phyloP scores from a whole-genome alignment of 352 stramenopile species.

The Paralagenidium karlingii region DNA sequence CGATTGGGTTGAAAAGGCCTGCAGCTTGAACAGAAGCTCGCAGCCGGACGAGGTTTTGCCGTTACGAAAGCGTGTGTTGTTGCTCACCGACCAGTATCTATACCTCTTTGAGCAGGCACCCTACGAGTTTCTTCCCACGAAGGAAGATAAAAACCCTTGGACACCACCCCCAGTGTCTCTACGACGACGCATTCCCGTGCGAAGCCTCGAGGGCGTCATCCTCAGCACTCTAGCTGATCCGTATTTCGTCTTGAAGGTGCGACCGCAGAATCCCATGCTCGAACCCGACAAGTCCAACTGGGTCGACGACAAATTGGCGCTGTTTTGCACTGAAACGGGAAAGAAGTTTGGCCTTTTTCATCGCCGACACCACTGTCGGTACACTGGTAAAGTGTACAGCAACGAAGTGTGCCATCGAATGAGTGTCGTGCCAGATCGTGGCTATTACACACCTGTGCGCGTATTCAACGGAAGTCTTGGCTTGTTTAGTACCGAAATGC shows the following conservation, averaged over 20 bases:
- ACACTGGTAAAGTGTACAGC: constrained; percentile 79
- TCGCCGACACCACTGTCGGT: constrained; percentile 77
- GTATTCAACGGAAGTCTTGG: constrained; percentile 71
- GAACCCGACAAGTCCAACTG: constrained; percentile 75
- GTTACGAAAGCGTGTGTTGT: constrained; percentile 27
- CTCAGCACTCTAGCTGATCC: constrained; percentile 75
- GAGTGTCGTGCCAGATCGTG: constrained; percentile 63
- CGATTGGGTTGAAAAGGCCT: constrained; percentile 67
- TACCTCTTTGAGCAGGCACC: constrained; percentile 72
- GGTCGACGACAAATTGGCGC: constrained; percentile 72
- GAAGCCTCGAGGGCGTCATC: constrained; percentile 54
- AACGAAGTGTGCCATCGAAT: constrained; percentile 71
- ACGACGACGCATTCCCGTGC: constrained; percentile 43
- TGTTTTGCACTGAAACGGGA: constrained; percentile 74
- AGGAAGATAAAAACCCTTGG: constrained; percentile 42
- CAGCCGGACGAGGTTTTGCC: no score
- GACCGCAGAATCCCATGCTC: constrained; percentile 26
- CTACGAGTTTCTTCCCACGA: constrained; percentile 21
- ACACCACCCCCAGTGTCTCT: constrained; percentile 55
- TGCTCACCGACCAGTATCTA: constrained; percentile 59
- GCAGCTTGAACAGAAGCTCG: no score
- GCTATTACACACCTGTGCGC: constrained; percentile 67
- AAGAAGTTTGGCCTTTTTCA: constrained; percentile 84
- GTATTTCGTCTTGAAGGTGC: constrained; percentile 63
- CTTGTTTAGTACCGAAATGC: constrained; percentile 71